Evolutionary conservation across 768 basidiomycete genomes (phyloP), one percentile per base, ranked within the genome.

Genomic region (Phaeotremella fagi): DNA sequence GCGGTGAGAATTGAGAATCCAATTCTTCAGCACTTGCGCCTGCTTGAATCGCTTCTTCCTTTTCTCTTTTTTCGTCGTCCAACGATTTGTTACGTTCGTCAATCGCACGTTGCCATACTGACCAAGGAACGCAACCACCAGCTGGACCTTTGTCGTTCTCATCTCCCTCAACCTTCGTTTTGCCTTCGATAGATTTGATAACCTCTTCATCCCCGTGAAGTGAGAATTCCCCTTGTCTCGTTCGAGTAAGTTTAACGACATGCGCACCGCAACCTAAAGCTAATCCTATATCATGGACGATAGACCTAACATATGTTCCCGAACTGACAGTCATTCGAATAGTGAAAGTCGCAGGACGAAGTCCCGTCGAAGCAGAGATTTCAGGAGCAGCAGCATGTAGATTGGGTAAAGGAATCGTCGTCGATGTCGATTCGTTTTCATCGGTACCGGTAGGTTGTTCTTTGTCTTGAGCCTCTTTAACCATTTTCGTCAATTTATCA

Each of bases 251-350:
- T 6, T 85, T 88, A 38, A 94, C 91, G 35, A 99, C 91, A 72
- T 95, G 90, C 0, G 90, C 95, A 3, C 88, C 88, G 23, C 87
- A 88, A 1, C 85, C 88, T 18, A 99, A 70, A 1, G 84, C 81
- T 57, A 83, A 83, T 15, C 86, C 90, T 6, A 99, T 79, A 72
- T 99, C 95, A 71, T 98, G 90, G 37, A 92, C 86, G 60, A 99
- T 86, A 1, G 87, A 91, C 45, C 95, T 85, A 49, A 99, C 92
- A 66, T 99, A 99, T 14, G 95, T 98, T 35, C 95, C 95, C 24
- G 88, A 87, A 7, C 91, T 92, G 4, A 98, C 95, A 57, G 80
- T 86, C 91, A 99, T 94, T 50, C 81, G 82, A 58, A 99, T 78
- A 7, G 85, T 84, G 73, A 98, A 95, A 20, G 85, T 85, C 0